Evolutionary conservation across 805 yeast species (phyloP).

Genomic region (Candida yuanshanica): DNA sequence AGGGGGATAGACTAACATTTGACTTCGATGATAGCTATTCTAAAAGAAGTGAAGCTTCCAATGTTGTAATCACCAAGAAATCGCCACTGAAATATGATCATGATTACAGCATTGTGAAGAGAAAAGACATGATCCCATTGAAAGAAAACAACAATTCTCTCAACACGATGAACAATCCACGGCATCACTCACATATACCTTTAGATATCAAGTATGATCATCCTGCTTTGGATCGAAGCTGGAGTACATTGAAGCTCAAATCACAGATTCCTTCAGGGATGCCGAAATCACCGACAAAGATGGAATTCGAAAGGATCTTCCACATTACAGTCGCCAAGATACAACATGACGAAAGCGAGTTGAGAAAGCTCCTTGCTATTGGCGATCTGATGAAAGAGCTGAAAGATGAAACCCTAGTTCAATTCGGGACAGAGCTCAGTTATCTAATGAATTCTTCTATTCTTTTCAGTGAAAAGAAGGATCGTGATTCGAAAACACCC

Average conservation of each 20-base stretch:
- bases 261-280: not conserved
- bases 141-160: conserved; percentile 7
- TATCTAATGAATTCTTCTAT: not conserved
- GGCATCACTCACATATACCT: not conserved
- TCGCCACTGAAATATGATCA: conserved; percentile 13
- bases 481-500: conserved; percentile 4
- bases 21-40: conserved; percentile 18
- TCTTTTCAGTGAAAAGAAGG: not conserved
- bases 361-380: conserved; percentile 14
- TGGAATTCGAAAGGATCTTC: conserved; percentile 8
- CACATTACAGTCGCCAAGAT: conserved; percentile 2
- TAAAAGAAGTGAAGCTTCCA: conserved; percentile 12
- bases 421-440: conserved; percentile 7
- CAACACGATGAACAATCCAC: conserved; percentile 3
- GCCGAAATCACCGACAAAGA: not conserved
- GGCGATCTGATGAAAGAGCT: conserved; percentile 10
- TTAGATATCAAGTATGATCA: not conserved
- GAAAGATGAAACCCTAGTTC: conserved; percentile 10
- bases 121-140: not conserved
- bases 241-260: conserved; percentile 1
- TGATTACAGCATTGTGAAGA: conserved; percentile 3
- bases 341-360: conserved; percentile 11
- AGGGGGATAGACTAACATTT: conserved; percentile 11
- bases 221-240: not conserved
- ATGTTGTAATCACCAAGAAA: conserved; percentile 17